Evolutionary conservation across 106 monocot genomes (phyloP).

Genomic region (Dendrobium catenatum): DNA sequence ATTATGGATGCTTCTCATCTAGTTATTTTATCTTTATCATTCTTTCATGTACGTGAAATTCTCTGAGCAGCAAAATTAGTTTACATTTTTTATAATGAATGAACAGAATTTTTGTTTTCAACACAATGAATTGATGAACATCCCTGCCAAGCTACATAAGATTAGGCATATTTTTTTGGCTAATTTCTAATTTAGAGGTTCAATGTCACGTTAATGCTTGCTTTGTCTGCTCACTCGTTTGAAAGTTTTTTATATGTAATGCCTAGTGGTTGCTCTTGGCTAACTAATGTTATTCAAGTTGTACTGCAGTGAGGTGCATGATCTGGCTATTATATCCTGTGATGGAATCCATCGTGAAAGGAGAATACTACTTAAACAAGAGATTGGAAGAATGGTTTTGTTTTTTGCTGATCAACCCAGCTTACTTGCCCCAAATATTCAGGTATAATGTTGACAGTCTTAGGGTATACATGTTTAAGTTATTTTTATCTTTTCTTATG

Average conservation of each 20-base stretch:
- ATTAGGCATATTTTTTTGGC: background rate
- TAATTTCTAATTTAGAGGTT: background rate
- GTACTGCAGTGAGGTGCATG: constrained; percentile 78
- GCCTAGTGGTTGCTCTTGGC: background rate
- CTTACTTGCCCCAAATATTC: constrained; percentile 95
- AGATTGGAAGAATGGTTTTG: constrained; percentile 90
- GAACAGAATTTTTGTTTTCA: background rate
- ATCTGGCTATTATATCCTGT: constrained; percentile 62
- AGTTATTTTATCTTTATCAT: background rate
- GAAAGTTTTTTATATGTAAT: background rate
- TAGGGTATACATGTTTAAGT: background rate
- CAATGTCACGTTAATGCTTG: background rate
- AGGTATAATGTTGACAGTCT: constrained; percentile 33
- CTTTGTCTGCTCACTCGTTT: background rate
- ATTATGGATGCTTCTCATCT: background rate
- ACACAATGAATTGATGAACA: background rate
- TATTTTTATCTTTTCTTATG: background rate
- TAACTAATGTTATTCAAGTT: constrained; percentile 9
- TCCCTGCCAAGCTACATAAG: background rate
- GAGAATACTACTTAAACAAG: constrained; percentile 94
- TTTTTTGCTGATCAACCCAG: constrained; percentile 99
- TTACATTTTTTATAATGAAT: background rate
- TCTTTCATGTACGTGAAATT: background rate
- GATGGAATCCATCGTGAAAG: constrained; percentile 83
- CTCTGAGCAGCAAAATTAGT: background rate